A percentile compares a stretch with the other conserved stretches of the same genome.
Evolutionary conservation across 441 rosid species (phyloP).

Genomic region (Adansonia gregorii): DNA sequence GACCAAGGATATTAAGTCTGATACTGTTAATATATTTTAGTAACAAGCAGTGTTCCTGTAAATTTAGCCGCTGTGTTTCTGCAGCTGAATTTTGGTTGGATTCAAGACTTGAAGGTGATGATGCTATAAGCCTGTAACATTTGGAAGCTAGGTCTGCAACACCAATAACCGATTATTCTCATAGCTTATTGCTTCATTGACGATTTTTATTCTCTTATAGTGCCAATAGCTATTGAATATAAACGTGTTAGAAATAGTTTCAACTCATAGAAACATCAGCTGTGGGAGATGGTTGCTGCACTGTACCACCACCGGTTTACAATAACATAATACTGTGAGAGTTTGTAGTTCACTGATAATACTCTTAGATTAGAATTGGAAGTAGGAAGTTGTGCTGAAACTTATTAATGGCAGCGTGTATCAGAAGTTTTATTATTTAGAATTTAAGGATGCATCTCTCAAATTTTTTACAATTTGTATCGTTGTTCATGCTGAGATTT

Average conservation of each 20-base stretch:
- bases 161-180: neutral
- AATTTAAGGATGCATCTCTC: neutral
- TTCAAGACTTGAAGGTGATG: neutral
- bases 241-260: neutral
- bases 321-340: neutral
- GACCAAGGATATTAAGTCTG: constrained; percentile 16
- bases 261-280: neutral
- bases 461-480: neutral
- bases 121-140: neutral
- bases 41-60: constrained; percentile 8
- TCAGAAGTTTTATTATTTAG: neutral
- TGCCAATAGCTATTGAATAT: constrained; percentile 6
- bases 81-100: neutral
- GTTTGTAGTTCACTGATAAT: constrained; percentile 4
- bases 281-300: constrained; percentile 9
- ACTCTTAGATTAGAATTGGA: constrained; percentile 6
- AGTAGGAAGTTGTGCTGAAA: constrained; percentile 1
- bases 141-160: constrained; percentile 17
- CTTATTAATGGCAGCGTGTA: neutral
- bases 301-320: neutral
- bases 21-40: constrained; percentile 13
- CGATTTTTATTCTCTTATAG: neutral
- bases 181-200: constrained; percentile 3
- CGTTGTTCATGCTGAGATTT: neutral
- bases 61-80: constrained; percentile 5